Conservation (phyloP, 2,329 filamentous ascomycete genomes). For the Epichloe sibirici region DNA sequence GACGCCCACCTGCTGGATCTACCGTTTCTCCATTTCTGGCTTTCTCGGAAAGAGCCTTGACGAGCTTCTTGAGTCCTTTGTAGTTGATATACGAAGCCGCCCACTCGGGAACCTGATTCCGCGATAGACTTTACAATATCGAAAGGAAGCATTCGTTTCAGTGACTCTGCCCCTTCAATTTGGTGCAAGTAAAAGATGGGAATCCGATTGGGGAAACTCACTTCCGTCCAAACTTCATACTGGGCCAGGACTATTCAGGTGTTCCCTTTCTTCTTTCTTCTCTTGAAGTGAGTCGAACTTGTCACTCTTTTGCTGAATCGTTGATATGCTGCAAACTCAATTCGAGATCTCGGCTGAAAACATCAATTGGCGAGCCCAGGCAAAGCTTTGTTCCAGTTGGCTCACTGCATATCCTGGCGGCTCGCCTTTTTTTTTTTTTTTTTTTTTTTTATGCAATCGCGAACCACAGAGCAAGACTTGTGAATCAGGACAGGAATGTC, state of each 20-base stretch:
- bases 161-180: conserved; percentile 5
- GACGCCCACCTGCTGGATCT: conserved; percentile 75
- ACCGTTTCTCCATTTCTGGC: conserved; percentile 58
- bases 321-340: background rate
- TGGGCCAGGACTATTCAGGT: background rate
- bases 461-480: background rate
- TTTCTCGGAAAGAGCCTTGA: conserved; percentile 64
- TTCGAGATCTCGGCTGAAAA: background rate
- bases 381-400: background rate
- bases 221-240: conserved; percentile 54
- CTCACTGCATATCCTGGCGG: background rate
- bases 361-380: background rate
- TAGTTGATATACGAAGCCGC: conserved; percentile 77
- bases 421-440: background rate
- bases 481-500: background rate
- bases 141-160: conserved; percentile 6
- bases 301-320: background rate
- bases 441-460: background rate
- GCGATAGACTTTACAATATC: conserved; percentile 44
- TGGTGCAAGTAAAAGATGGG: background rate
- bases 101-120: conserved; percentile 83
- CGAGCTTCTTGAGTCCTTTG: conserved; percentile 86
- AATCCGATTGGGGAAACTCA: conserved; percentile 21
- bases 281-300: background rate
- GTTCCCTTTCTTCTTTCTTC: background rate